Conservation (phyloP, 176 grass and related monocot genomes). For the Alopecurus myosuroides region DNA sequence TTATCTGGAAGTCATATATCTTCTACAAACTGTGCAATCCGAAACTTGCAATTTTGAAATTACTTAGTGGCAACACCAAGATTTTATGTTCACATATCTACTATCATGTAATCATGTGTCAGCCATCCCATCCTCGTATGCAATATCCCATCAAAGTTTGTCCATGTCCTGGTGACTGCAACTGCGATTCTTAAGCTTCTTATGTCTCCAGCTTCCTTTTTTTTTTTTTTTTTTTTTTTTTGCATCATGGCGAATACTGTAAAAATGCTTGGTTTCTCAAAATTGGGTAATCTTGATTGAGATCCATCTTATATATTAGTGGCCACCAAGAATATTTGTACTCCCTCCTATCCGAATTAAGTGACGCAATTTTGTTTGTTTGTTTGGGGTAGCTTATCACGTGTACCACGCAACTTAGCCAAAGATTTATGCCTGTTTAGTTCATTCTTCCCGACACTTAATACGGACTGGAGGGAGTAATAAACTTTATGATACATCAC, state of each 20-base stretch:
- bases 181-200: neutral
- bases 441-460: no score
- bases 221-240: neutral
- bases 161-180: conserved; percentile 12
- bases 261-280: conserved; percentile 37
- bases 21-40: conserved; percentile 21
- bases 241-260: neutral
- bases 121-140: neutral
- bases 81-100: conserved; percentile 19
- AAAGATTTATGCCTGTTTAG: no score
- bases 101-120: conserved; percentile 9
- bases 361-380: no score
- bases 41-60: conserved; percentile 38
- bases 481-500: neutral
- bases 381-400: no score
- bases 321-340: neutral
- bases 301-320: conserved; percentile 28
- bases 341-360: no score
- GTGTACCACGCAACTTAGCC: no score
- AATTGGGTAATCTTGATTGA: conserved; percentile 33
- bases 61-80: neutral
- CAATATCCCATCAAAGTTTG: neutral
- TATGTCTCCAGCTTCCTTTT: neutral
- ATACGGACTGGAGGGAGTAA: no score
- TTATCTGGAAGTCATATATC: conserved; percentile 13